Conservation (phyloP, 1,284 basidiomycete genomes). For the Leccinum pallidistipes region DNA sequence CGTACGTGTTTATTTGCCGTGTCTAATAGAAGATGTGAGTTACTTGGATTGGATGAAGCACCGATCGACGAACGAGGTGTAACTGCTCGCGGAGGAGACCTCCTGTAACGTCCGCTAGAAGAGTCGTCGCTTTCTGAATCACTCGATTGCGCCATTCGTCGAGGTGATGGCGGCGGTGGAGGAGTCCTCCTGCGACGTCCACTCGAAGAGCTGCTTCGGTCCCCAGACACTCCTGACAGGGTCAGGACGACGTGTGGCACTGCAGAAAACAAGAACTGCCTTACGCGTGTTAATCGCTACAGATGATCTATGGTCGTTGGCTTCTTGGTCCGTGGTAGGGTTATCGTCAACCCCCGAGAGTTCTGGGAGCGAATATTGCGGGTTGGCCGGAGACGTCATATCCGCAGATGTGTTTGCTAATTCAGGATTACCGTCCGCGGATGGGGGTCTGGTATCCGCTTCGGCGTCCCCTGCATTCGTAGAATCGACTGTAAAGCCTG, state of each 20-base stretch:
- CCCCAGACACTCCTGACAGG: neutral
- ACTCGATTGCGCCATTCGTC: neutral
- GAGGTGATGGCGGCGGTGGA: neutral
- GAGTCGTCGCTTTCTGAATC: neutral
- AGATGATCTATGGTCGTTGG: neutral
- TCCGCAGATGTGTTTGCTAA: neutral
- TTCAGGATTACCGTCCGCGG: neutral
- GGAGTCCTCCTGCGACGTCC: slow-evolving; percentile 3
- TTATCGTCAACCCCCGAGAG: neutral
- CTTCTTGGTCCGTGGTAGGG: neutral
- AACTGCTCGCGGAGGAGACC: slow-evolving; percentile 6
- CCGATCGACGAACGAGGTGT: neutral
- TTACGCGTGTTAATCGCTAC: slow-evolving; percentile 9
- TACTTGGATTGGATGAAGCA: neutral
- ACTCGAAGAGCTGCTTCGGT: neutral
- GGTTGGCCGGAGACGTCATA: slow-evolving; percentile 2
- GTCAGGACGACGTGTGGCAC: neutral
- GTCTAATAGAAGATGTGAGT: neutral
- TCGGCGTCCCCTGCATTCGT: neutral
- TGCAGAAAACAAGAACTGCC: neutral
- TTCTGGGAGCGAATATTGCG: neutral
- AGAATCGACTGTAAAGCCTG: neutral
- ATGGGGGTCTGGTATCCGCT: neutral
- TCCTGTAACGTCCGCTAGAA: neutral
- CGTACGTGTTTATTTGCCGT: neutral